These are phyloP conservation scores for Vanrija humicola DNA, from an alignment of 1,284 basidiomycete species.

Conservation along the genomic window DNA sequence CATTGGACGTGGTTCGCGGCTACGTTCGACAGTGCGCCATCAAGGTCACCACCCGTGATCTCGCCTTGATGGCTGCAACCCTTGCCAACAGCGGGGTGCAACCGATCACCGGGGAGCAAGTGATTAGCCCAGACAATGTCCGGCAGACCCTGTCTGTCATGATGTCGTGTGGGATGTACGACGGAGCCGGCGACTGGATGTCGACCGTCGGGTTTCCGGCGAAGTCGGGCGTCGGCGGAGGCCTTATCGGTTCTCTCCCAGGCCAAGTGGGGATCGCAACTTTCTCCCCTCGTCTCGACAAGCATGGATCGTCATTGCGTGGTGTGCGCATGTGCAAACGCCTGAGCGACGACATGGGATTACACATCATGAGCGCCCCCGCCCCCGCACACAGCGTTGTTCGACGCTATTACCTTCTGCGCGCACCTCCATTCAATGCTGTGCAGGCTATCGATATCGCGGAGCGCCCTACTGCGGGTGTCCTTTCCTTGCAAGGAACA, in stretches of 20 bases:
- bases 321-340: neutral
- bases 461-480: neutral
- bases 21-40: neutral
- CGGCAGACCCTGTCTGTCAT: neutral
- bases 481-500: slow-evolving; percentile 14
- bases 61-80: neutral
- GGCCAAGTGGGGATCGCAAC: neutral
- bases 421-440: no score
- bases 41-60: neutral
- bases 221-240: neutral
- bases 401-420: slow-evolving; percentile 13
- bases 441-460: neutral
- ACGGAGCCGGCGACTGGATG: neutral
- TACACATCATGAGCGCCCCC: slow-evolving; percentile 18
- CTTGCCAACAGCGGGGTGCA: neutral
- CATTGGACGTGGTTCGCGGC: neutral
- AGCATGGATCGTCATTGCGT: neutral
- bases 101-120: neutral
- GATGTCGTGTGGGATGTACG: neutral
- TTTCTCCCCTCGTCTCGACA: neutral
- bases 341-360: slow-evolving; percentile 17
- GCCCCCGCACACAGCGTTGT: slow-evolving; percentile 13
- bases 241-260: neutral
- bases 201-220: neutral
- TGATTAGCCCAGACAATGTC: neutral